Base-by-base conservation (phyloP, 2,329 filamentous ascomycete genomes). In the Colletotrichum incanum region DNA sequence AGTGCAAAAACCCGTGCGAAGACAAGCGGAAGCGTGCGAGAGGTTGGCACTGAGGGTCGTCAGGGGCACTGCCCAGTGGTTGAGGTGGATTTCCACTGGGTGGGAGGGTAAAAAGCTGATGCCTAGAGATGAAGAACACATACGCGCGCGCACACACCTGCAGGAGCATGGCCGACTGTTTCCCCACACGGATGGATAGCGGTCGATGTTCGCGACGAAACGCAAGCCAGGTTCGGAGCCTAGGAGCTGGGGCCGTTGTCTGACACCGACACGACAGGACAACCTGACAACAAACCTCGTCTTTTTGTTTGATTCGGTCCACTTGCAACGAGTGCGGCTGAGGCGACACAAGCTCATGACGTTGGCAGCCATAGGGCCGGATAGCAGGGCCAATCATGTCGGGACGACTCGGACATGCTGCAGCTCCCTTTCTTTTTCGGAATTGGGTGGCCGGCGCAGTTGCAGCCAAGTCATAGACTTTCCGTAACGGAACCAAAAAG, bases 1-100 rank as follows among this genome's bases (percentile, higher is more conserved):
- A 76, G 18, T 90, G 88, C 80, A 85, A 84, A 73, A 83, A 77
- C 16, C 75, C 78, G 3, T 87, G 86, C 76, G 87, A 89, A 76
- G 72, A 78, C 14, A 83, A 83, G 75, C 80, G 85, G 61, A 83
- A 82, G 74, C 65, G 62, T 47, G 60, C 56, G 20, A 58, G 73
- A 67, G 70, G 59, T 61, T 72, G 70, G 70, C 65, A 72, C 59
- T 72, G 70, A 72, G 49, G 23, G 39, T 26, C 28, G 34, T 39
- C 23, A 14, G 47, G 37, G 39, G 66, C 60, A 59, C 65, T 67
- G 52, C 70, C 67, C 39, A 39, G 20, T n/a, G 26, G 26, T 58
- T 28, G 55, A 55, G 26, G 54, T n/a, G 52, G 41, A 28, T 49
- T 37, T 23, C 61, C 45, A 69, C 68, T 60, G 65, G 69, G 28